phyloP scores from a whole-genome alignment of 305 asterid species.

The Lippia alba region DNA sequence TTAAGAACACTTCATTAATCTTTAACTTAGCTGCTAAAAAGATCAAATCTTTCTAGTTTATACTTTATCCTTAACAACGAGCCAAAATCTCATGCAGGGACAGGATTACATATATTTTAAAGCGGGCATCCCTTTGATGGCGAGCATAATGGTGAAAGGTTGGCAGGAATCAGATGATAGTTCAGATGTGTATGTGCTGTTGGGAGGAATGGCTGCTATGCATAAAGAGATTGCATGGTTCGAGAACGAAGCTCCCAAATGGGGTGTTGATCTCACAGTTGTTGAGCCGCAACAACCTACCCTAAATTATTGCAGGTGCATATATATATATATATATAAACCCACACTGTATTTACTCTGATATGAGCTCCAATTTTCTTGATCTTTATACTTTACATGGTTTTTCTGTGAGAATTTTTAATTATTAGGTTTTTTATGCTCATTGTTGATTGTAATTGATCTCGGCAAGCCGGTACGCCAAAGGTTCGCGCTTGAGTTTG shows the following conservation, averaged over 20 bases:
- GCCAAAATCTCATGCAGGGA: too few relatives aligned
- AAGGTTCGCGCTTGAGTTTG: too few relatives aligned
- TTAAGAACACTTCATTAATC: neutral
- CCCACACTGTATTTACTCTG: too few relatives aligned
- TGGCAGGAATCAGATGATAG: constrained; percentile 63
- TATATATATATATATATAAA: too few relatives aligned
- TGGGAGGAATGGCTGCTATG: constrained; percentile 69
- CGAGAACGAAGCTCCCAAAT: constrained; percentile 78
- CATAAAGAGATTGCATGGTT: constrained; percentile 86
- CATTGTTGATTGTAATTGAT: too few relatives aligned
- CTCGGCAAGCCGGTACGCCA: too few relatives aligned
- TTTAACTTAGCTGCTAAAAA: neutral
- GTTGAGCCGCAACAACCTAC: constrained; percentile 61
- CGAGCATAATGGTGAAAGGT: constrained; percentile 71
- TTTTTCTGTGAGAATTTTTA: too few relatives aligned
- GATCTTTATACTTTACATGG: too few relatives aligned
- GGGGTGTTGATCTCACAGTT: constrained; percentile 56
- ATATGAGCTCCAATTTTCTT: too few relatives aligned
- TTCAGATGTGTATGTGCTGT: constrained; percentile 62
- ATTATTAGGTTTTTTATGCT: too few relatives aligned
- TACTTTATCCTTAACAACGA: too few relatives aligned
- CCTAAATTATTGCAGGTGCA: constrained; percentile 71
- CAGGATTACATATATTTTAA: constrained; percentile 83
- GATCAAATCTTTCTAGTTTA: too few relatives aligned
- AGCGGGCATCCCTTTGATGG: constrained; percentile 67